Percentiles rank a stretch among this genome's conserved stretches.
These are phyloP conservation scores for Xylaria scruposa DNA, from an alignment of 495 filamentous ascomycete genomes.

Conservation along the genomic window DNA sequence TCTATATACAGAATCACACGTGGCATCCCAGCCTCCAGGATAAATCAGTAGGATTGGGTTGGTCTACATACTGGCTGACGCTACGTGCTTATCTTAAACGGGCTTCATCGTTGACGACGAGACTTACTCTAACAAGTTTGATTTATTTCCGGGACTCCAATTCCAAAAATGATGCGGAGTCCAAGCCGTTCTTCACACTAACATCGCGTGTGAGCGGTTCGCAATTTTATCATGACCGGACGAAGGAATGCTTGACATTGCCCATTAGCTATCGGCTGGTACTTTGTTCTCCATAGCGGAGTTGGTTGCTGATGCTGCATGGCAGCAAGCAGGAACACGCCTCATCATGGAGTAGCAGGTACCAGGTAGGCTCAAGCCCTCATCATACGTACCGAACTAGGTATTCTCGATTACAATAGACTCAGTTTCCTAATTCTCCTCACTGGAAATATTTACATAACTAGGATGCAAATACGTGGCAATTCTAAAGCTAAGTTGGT, in stretches of 20 bases:
- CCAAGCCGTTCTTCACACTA: neutral
- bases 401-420: neutral
- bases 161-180: neutral
- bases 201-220: neutral
- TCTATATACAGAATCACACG: conserved; percentile 13
- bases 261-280: no score
- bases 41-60: neutral
- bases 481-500: neutral
- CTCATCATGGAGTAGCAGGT: neutral
- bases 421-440: neutral
- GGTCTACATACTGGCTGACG: neutral
- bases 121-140: neutral
- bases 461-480: neutral
- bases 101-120: neutral
- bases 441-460: neutral
- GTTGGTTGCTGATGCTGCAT: neutral
- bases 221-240: conserved; percentile 3
- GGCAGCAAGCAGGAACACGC: conserved; percentile 15
- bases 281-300: conserved; percentile 3
- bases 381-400: neutral
- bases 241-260: conserved; percentile 4
- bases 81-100: neutral
- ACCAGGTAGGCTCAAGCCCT: neutral
- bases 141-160: neutral
- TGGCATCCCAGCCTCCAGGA: conserved; percentile 9